Conservation (phyloP, 2,329 filamentous ascomycete genomes). For the Botrytis porri region DNA sequence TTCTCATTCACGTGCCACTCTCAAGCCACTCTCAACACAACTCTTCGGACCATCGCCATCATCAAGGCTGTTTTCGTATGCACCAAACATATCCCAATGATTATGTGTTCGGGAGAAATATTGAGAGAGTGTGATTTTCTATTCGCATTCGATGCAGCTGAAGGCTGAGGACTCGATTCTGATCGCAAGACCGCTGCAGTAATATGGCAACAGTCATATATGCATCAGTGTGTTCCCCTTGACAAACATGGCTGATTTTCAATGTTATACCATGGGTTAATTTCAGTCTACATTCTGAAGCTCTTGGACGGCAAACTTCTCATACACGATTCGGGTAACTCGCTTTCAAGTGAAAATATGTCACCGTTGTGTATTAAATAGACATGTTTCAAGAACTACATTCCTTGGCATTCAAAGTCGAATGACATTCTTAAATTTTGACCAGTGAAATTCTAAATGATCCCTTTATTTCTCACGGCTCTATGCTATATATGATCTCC, state of each 20-base stretch:
- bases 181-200: neutral
- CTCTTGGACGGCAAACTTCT: rapidly evolving
- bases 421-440: neutral
- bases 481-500: neutral
- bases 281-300: no score
- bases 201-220: neutral
- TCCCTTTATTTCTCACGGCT: neutral
- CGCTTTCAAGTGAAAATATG: neutral
- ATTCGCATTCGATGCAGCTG: no score
- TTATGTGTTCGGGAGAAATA: neutral
- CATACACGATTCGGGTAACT: neutral
- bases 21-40: neutral
- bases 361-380: neutral
- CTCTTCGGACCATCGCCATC: neutral
- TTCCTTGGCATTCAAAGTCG: neutral
- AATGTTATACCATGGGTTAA: neutral
- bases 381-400: neutral
- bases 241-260: neutral
- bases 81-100: neutral
- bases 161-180: neutral
- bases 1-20: neutral
- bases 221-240: neutral
- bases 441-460: neutral
- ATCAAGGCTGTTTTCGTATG: neutral
- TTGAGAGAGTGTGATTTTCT: no score